Conservation (phyloP, 495 filamentous ascomycete species). For the Penicillium malachiteum region DNA sequence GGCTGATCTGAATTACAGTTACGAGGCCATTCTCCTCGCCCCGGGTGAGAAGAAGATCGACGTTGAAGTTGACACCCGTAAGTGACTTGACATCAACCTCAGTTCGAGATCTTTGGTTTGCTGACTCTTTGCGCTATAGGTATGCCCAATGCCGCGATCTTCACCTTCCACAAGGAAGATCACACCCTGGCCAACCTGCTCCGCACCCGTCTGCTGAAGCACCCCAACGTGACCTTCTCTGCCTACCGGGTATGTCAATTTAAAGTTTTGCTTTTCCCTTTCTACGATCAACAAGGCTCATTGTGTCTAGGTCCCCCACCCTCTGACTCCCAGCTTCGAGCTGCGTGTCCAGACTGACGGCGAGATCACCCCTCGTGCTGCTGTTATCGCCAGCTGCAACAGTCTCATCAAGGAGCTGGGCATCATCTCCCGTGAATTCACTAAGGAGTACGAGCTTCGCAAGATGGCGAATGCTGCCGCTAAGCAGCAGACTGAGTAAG, state of each 20-base stretch:
- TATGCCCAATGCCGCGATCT: slow-evolving; percentile 77
- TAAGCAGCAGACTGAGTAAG: slow-evolving; percentile 36
- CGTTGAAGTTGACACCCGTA: slow-evolving; percentile 81
- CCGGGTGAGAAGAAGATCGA: slow-evolving; percentile 92
- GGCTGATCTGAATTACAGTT: slow-evolving; percentile 50
- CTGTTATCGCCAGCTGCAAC: slow-evolving; percentile 73
- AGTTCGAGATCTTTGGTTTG: neutral
- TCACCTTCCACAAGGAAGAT: slow-evolving; percentile 94
- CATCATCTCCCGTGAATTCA: slow-evolving; percentile 80
- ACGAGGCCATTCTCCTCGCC: slow-evolving; percentile 83
- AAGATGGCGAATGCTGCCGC: slow-evolving; percentile 72
- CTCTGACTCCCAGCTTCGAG: slow-evolving; percentile 78
- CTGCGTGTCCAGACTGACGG: slow-evolving; percentile 94
- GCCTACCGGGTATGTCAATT: slow-evolving; percentile 73
- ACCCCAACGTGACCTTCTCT: slow-evolving; percentile 75
- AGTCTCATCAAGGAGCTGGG: slow-evolving; percentile 75
- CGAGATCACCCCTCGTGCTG: slow-evolving; percentile 77
- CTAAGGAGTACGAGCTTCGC: slow-evolving; percentile 89
- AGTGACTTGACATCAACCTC: slow-evolving; percentile 27
- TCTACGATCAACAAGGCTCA: slow-evolving; percentile 12
- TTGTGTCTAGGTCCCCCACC: slow-evolving; percentile 65
- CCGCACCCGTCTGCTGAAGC: slow-evolving; percentile 73
- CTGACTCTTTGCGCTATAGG: slow-evolving; percentile 52
- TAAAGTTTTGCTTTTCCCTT: neutral
- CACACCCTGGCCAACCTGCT: slow-evolving; percentile 94